These are phyloP conservation scores for Aureobasidium melanogenum DNA, from an alignment of 2,329 filamentous ascomycete species.

Conservation along the genomic window DNA sequence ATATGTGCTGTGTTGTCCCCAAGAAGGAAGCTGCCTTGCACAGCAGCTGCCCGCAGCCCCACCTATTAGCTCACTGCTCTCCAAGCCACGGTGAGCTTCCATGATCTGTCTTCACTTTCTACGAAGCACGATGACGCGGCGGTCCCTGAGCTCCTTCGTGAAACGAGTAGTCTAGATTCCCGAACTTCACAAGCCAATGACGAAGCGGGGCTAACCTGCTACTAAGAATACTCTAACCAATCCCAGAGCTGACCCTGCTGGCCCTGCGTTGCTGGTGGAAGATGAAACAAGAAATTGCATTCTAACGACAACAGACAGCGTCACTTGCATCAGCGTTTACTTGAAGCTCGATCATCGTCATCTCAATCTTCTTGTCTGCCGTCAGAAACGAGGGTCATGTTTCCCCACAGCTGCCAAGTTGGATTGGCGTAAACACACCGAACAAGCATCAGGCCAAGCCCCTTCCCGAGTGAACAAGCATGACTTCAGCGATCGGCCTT, in stretches of 20 bases:
- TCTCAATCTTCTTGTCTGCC: not conserved
- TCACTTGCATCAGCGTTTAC: not conserved
- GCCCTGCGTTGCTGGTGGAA: not conserved
- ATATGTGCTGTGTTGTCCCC: not conserved
- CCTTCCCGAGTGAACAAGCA: not conserved
- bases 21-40: not conserved
- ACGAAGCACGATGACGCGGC: not conserved
- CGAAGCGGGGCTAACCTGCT: not conserved
- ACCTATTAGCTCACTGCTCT: constrained; percentile 1
- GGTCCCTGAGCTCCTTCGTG: not conserved
- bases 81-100: not conserved
- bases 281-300: not conserved
- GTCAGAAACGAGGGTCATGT: not conserved
- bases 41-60: constrained; percentile 3
- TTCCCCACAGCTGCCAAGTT: not conserved
- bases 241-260: not conserved
- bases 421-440: not conserved
- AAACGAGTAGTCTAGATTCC: constrained; percentile 5
- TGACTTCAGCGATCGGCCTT: not conserved
- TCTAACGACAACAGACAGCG: not conserved
- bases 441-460: not conserved
- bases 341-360: no score
- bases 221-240: constrained; percentile 1
- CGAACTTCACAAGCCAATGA: not conserved
- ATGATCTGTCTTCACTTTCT: constrained; percentile 1